Evolutionary conservation across 805 yeast species (phyloP), one percentile per base, ranked within the genome.

Genomic region (Candida tammaniensis): DNA sequence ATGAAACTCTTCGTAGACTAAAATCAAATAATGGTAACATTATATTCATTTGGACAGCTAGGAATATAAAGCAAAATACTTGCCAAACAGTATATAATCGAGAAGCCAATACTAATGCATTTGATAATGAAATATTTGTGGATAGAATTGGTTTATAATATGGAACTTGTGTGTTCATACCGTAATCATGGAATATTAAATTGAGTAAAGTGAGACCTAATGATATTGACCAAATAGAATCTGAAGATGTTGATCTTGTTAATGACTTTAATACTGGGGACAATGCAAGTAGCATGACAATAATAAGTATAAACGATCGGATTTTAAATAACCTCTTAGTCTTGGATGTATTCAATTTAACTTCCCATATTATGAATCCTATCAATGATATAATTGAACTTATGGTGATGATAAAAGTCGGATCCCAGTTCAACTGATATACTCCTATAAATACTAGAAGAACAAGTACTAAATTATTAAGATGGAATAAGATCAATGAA

Each of bases 151-250:
- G 83, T 52, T 55, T 52, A 44, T 66, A 65, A 8, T 30, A 27
- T 4, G 21, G 24, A 13, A 32, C 33, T 9, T 38, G 35, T n/a
- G 72, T 52, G 42, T 74, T 75, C 49, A 74, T 65, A 23, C 83
- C 72, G 54, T 83, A 82, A 57, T 86, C 86, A 51, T 82, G 80
- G 47, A 80, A 69, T 17, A 80, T 51, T 3, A 88, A 61, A 48
- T 87, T 87, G 27, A 80, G 62, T 8, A 86, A 47, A 20, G 85
- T 79, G 11, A 93, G 64, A 80, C 96, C 82, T 30, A 82, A 78
- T 6, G 94, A 77, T 4, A 93, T 59, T 0, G 95, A 88, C 97
- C 98, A 91, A 40, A 93, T 87, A 11, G 96, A 86, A 61, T 93
- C 98, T 0, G 93, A 82, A 0, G 96, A 78, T 0, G 96, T 87